phyloP scores from a whole-genome alignment of 768 basidiomycete genomes.

The Russula earlei region DNA sequence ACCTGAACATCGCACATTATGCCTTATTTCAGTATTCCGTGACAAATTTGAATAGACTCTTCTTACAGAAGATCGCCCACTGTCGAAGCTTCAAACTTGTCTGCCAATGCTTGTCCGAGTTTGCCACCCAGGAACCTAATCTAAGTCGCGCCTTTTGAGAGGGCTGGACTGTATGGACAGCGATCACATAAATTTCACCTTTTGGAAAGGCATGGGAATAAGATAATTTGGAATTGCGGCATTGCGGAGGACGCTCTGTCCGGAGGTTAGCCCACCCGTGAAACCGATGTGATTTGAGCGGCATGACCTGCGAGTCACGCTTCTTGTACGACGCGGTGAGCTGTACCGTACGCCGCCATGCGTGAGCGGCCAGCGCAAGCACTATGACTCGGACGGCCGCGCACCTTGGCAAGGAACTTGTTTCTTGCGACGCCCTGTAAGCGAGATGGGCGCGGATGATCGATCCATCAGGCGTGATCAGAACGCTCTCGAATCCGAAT shows the following conservation, averaged over 20 bases:
- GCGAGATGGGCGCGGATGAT: not conserved
- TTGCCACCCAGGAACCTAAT: constrained; percentile 95
- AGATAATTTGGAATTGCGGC: constrained; percentile 79
- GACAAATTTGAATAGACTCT: constrained; percentile 24
- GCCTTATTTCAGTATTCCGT: not conserved
- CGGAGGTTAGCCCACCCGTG: not conserved
- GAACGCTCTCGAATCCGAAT: not conserved
- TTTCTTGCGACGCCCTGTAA: constrained; percentile 80
- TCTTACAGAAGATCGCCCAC: constrained; percentile 86
- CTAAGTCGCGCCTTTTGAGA: constrained; percentile 30
- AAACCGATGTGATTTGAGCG: not conserved
- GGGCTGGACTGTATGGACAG: not conserved
- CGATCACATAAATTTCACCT: constrained; percentile 21
- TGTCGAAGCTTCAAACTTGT: constrained; percentile 80
- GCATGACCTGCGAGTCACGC: constrained; percentile 62
- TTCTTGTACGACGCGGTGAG: constrained; percentile 89
- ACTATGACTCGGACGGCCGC: constrained; percentile 2
- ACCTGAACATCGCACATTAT: constrained; percentile 29
- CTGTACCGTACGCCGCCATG: constrained; percentile 30
- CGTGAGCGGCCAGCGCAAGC: not conserved
- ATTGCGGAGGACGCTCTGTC: constrained; percentile 76
- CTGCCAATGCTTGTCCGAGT: constrained; percentile 77
- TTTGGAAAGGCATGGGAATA: constrained; percentile 64
- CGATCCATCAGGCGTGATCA: not conserved
- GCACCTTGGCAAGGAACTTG: constrained; percentile 90